Base-by-base conservation (phyloP, 257 asterid species). In the Nicotiana paniculata region DNA sequence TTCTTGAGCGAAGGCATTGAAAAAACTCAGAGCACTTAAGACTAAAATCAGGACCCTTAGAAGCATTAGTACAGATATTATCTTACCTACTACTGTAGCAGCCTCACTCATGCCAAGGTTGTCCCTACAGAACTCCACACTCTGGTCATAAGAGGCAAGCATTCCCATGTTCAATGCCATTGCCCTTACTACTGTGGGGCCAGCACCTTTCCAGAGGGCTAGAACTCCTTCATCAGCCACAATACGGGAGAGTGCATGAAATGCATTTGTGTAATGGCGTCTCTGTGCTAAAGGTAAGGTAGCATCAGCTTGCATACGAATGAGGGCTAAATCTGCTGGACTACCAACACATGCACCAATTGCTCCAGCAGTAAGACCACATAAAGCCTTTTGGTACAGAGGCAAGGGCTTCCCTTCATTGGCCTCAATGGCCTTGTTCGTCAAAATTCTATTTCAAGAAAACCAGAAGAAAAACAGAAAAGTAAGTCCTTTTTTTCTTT, bases 161-260 rank as follows among this genome's bases (percentile, higher is more conserved):
- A 96, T 96, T 58, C 99, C 99, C 99, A 94, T 96, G 88, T 96
- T 96, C 62, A 96, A 92, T 24, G 98, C 97, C 99, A 96, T 96
- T 59, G 99, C 99, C 90, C 99, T 92, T 39, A 96, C 99, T 48
- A 96, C 99, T 28, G 99, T 94, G 8, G 99, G 99, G 77, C 97
- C 98, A 4, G 99, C 98, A 59, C 99, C 99, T 90, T 96, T 96
- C 99, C 99, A 96, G 26, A 94, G 95, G 2, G 99, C 93, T 84
- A 92, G 81, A 6, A 96, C 90, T 59, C 99, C 99, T 89, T 96
- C 99, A 65, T 96, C 98, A 24, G 91, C 78, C 66, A 32, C 80
- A 65, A 96, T 96, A 30, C 97, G 98, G 37, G 39, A 82, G 48
- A 96, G 99, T 9, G 99, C 99, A 15, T 96, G 93, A 75, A 96